These are phyloP conservation scores for Suillus cothurnatus DNA, from an alignment of 768 basidiomycete species.

Conservation along the genomic window DNA sequence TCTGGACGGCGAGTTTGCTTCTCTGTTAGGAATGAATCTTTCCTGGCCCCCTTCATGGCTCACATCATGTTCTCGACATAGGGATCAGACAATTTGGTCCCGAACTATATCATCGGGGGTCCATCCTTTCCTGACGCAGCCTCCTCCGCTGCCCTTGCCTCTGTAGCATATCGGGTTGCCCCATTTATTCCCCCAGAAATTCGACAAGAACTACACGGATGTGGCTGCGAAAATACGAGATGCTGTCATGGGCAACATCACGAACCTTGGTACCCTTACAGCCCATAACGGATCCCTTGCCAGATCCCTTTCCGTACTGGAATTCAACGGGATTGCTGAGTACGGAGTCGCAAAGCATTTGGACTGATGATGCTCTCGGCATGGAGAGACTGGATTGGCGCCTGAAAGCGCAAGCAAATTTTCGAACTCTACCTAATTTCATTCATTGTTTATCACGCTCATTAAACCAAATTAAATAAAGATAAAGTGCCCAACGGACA, in stretches of 20 bases:
- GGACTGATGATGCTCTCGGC: constrained; percentile 23
- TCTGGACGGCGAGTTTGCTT: constrained; percentile 53
- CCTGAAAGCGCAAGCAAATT: neutral
- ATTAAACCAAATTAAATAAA: neutral
- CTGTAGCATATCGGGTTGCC: constrained; percentile 29
- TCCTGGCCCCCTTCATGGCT: neutral
- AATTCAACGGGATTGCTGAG: constrained; percentile 19
- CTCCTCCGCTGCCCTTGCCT: constrained; percentile 31
- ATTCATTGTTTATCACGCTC: neutral
- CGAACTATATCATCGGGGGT: constrained; percentile 38
- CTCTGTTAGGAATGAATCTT: constrained; percentile 24
- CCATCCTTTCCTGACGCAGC: constrained; percentile 38
- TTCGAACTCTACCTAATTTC: neutral
- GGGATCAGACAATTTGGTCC: constrained; percentile 34
- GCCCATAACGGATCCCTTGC: constrained; percentile 40
- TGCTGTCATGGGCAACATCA: constrained; percentile 33
- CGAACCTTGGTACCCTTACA: constrained; percentile 39
- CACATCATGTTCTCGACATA: constrained; percentile 16
- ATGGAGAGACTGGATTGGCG: constrained; percentile 19
- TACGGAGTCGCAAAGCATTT: constrained; percentile 24
- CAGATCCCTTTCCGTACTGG: constrained; percentile 21
- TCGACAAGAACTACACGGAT: constrained; percentile 33
- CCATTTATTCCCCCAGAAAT: constrained; percentile 32
- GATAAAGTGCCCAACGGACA: neutral
- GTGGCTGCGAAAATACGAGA: constrained; percentile 33